Evolutionary conservation across 768 basidiomycete genomes (phyloP).

Genomic region (Mycena filopes): DNA sequence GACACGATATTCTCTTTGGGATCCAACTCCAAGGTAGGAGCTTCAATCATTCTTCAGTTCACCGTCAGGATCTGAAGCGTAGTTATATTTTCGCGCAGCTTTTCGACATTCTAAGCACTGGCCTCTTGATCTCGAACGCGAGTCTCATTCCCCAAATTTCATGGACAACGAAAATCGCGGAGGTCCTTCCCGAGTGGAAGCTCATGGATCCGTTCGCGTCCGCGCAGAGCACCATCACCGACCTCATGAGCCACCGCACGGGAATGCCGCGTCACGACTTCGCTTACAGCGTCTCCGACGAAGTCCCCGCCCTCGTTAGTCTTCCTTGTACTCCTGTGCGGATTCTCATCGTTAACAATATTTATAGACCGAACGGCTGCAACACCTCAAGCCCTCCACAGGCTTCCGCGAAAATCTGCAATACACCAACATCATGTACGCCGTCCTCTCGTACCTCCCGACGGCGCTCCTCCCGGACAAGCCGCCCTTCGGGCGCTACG

Average conservation of each 20-base stretch:
- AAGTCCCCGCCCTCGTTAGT: background rate
- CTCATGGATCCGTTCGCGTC: conserved; percentile 30
- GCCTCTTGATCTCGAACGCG: conserved; percentile 30
- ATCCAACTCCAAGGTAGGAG: conserved; percentile 30
- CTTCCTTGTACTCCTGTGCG: too few relatives aligned
- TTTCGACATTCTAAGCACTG: conserved; percentile 29
- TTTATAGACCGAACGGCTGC: background rate
- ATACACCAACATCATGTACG: conserved; percentile 15
- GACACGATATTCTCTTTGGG: conserved; percentile 29
- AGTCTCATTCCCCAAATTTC: conserved; percentile 18
- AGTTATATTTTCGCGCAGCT: conserved; percentile 3
- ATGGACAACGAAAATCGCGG: conserved; percentile 31
- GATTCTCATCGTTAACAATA: background rate
- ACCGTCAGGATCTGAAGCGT: background rate
- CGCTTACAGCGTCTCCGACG: background rate
- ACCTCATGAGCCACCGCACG: conserved; percentile 41
- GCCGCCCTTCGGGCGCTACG: conserved; percentile 15
- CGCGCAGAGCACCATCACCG: conserved; percentile 35
- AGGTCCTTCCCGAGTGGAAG: conserved; percentile 30
- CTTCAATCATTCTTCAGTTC: too few relatives aligned
- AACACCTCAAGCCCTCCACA: background rate
- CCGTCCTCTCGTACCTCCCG: conserved; percentile 4
- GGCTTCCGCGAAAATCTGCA: background rate
- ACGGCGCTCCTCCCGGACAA: conserved; percentile 9
- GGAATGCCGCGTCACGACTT: conserved; percentile 40